These are phyloP conservation scores for Botrytis squamosa DNA, from an alignment of 2,329 filamentous ascomycete species.

Conservation along the genomic window DNA sequence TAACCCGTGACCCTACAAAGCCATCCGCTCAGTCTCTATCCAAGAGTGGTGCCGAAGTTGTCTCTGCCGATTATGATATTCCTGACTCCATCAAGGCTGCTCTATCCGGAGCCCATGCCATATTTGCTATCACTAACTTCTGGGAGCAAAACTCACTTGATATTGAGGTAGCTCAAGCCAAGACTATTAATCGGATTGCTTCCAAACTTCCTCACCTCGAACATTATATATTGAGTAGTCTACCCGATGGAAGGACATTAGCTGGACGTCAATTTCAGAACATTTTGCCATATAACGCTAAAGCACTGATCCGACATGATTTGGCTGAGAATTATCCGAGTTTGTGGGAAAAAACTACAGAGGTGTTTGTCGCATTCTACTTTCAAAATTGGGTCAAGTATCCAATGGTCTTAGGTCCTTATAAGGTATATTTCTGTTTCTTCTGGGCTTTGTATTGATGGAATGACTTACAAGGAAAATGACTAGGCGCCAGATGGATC, in stretches of 20 bases:
- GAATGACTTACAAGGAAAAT: background rate
- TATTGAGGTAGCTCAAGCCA: background rate
- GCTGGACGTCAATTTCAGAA: background rate
- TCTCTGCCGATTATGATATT: background rate
- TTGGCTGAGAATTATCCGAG: constrained; percentile 11
- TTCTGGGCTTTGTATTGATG: background rate
- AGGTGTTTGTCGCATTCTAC: constrained; percentile 10
- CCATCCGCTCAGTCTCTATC: background rate
- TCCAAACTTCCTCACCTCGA: background rate
- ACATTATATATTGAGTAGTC: constrained; percentile 9
- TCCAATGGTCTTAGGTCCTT: constrained; percentile 3
- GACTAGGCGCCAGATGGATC: background rate
- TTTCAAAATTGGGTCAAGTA: constrained; percentile 14
- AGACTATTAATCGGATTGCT: background rate
- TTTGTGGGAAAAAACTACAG: constrained; percentile 10
- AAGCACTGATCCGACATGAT: constrained; percentile 7
- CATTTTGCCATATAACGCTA: background rate
- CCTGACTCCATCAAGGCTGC: constrained; percentile 7
- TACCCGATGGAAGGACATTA: constrained; percentile 1
- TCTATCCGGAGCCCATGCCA: constrained; percentile 3
- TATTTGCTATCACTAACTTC: constrained; percentile 18
- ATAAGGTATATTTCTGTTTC: background rate
- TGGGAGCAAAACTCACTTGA: constrained; percentile 5
- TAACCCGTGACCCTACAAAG: constrained; percentile 2
- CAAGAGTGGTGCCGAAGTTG: background rate